Evolutionary conservation across 2,329 filamentous ascomycete genomes (phyloP).

Genomic region (Claviceps sp.): DNA sequence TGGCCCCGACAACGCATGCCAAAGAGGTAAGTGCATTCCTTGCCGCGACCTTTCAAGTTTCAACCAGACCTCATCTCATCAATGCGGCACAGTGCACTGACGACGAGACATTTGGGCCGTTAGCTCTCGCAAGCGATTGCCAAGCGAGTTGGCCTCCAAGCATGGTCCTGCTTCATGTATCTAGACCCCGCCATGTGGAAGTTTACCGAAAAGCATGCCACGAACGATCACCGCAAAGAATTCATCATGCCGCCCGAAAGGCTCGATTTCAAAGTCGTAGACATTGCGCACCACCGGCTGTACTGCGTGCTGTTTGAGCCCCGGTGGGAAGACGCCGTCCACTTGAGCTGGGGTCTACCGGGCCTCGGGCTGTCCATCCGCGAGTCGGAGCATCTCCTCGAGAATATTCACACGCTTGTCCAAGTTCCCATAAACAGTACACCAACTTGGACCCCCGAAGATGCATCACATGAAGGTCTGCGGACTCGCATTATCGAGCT

Average conservation of each 20-base stretch:
- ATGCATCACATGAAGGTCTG: slow-evolving; percentile 23
- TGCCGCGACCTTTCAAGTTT: neutral
- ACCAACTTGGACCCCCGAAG: slow-evolving; percentile 27
- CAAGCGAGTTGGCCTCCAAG: slow-evolving; percentile 15
- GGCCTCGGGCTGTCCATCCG: slow-evolving; percentile 34
- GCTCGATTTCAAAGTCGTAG: slow-evolving; percentile 26
- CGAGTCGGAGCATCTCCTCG: slow-evolving; percentile 29
- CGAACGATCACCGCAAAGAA: slow-evolving; percentile 22
- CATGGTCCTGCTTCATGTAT: slow-evolving; percentile 16
- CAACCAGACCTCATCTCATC: too few species aligned
- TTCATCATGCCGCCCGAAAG: slow-evolving; percentile 20
- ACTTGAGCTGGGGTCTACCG: slow-evolving; percentile 31
- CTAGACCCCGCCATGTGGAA: slow-evolving; percentile 19
- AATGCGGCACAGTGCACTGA: too few species aligned
- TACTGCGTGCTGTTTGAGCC: slow-evolving; percentile 30
- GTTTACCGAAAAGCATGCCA: slow-evolving; percentile 18
- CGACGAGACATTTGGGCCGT: neutral
- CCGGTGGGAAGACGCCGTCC: slow-evolving; percentile 20
- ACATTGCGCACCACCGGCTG: slow-evolving; percentile 25
- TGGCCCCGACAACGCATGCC: slow-evolving; percentile 25
- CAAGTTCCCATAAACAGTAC: slow-evolving; percentile 18
- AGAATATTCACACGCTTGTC: slow-evolving; percentile 19
- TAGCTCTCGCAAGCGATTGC: slow-evolving; percentile 26
- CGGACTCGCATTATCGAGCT: slow-evolving; percentile 27
- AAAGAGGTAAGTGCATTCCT: slow-evolving; percentile 16